phyloP scores from a whole-genome alignment of 1,284 basidiomycete genomes.

The Amylostereum chailletii region DNA sequence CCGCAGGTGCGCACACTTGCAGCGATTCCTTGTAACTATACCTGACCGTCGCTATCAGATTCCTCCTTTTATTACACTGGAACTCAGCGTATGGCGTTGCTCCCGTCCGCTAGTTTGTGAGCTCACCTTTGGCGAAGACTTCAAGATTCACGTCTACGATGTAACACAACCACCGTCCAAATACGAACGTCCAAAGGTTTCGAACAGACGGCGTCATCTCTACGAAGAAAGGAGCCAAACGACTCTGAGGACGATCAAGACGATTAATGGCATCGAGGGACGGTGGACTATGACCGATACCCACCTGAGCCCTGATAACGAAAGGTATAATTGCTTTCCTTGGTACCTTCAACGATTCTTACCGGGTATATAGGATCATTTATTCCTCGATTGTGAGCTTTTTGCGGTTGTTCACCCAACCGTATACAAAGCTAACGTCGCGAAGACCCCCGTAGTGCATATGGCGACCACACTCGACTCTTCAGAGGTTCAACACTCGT shows the following conservation, averaged over 20 bases:
- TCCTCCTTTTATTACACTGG: slow-evolving; percentile 80
- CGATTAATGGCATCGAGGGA: slow-evolving; percentile 67
- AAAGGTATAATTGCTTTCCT: slow-evolving; percentile 45
- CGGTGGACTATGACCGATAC: slow-evolving; percentile 95
- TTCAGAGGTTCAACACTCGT: slow-evolving; percentile 61
- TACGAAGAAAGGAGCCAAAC: slow-evolving; percentile 32
- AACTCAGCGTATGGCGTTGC: slow-evolving; percentile 48
- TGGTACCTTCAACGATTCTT: background rate
- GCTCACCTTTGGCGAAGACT: slow-evolving; percentile 43
- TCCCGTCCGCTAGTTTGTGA: slow-evolving; percentile 2
- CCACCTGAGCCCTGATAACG: slow-evolving; percentile 86
- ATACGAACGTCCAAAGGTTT: slow-evolving; percentile 5
- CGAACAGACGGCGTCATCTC: no score
- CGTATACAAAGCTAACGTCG: slow-evolving; percentile 2
- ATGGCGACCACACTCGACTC: slow-evolving; percentile 79
- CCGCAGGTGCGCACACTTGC: slow-evolving; percentile 42
- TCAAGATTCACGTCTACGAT: slow-evolving; percentile 83
- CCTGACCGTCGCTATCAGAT: slow-evolving; percentile 32
- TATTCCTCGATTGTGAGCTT: slow-evolving; percentile 76
- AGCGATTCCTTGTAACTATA: slow-evolving; percentile 19
- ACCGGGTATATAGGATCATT: slow-evolving; percentile 57
- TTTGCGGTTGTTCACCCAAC: background rate
- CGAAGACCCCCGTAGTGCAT: slow-evolving; percentile 68
- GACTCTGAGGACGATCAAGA: slow-evolving; percentile 70
- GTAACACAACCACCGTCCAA: slow-evolving; percentile 46